A percentile compares a stretch with the other conserved stretches of the same genome.
phyloP scores from a whole-genome alignment of 1,284 basidiomycete genomes.

The Ustilago trichophora region DNA sequence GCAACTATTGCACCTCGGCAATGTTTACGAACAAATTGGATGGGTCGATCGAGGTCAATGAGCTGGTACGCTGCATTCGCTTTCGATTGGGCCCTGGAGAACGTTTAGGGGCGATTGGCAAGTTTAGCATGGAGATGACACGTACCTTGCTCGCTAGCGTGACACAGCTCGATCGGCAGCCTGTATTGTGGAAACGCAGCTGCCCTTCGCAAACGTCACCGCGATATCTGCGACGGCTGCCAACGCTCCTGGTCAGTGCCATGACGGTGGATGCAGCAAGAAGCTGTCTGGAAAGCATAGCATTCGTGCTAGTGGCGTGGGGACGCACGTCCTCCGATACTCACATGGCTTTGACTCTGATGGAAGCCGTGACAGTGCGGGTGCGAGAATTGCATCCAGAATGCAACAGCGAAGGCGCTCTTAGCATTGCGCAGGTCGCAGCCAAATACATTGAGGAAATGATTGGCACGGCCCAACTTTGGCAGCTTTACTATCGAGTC shows the following conservation, averaged over 20 bases:
- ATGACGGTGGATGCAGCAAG: conserved; percentile 18
- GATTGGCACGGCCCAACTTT: conserved; percentile 14
- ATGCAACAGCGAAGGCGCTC: background rate
- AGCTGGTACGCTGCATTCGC: background rate
- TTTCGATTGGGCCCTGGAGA: background rate
- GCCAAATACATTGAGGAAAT: conserved; percentile 23
- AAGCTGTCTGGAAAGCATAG: conserved; percentile 13
- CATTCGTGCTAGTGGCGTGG: conserved; percentile 15
- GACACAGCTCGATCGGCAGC: conserved; percentile 17
- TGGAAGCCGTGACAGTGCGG: conserved; percentile 11
- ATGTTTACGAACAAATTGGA: conserved; percentile 8
- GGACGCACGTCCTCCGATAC: conserved; percentile 2
- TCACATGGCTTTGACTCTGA: conserved; percentile 1
- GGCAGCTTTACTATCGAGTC: conserved; percentile 28
- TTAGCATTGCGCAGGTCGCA: conserved; percentile 8
- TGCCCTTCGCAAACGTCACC: background rate
- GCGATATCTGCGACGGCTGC: conserved; percentile 8
- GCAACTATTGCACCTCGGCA: conserved; percentile 7
- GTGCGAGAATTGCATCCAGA: background rate
- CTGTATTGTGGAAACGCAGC: background rate
- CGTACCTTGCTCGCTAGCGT: conserved; percentile 9
- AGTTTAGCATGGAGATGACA: background rate
- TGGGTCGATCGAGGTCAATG: conserved; percentile 1
- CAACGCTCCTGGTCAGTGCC: conserved; percentile 16
- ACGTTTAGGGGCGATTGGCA: background rate